These are phyloP conservation scores for Fistulinella cinereoalba DNA, from an alignment of 1,284 basidiomycete species.

Conservation along the genomic window DNA sequence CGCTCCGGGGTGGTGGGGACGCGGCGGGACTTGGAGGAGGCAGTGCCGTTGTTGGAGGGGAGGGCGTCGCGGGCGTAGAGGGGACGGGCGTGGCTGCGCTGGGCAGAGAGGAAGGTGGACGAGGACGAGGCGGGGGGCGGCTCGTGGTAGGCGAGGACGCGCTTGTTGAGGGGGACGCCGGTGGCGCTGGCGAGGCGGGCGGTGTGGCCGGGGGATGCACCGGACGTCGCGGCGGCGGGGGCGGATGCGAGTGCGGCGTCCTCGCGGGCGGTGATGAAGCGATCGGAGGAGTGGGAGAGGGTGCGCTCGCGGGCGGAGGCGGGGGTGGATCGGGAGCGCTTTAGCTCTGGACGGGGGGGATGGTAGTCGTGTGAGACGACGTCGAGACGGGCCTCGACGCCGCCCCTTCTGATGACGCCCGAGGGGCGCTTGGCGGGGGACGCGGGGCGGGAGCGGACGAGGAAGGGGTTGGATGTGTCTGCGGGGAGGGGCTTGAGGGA, in stretches of 20 bases:
- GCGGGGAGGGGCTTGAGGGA: slow-evolving; percentile 46
- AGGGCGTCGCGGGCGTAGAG: slow-evolving; percentile 67
- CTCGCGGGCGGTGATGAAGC: slow-evolving; percentile 72
- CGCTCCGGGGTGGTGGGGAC: slow-evolving; percentile 85
- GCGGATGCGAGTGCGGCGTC: slow-evolving; percentile 53
- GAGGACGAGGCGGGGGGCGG: slow-evolving; percentile 67
- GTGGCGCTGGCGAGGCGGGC: slow-evolving; percentile 71
- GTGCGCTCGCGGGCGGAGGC: slow-evolving; percentile 43
- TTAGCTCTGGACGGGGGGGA: slow-evolving; percentile 59
- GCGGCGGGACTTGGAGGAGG: slow-evolving; percentile 68
- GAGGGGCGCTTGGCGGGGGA: slow-evolving; percentile 66
- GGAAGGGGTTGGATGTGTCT: slow-evolving; percentile 62
- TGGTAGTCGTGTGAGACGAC: slow-evolving; percentile 62
- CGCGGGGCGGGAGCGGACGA: slow-evolving; percentile 49
- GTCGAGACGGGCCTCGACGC: slow-evolving; percentile 70
- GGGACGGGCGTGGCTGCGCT: slow-evolving; percentile 69
- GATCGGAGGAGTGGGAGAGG: slow-evolving; percentile 46
- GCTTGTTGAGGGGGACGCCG: slow-evolving; percentile 68
- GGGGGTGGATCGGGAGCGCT: slow-evolving; percentile 70
- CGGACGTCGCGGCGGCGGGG: slow-evolving; percentile 25
- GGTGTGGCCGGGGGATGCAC: slow-evolving; percentile 66
- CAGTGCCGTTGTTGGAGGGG: slow-evolving; percentile 56
- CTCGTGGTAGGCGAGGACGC: slow-evolving; percentile 77
- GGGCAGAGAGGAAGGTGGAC: slow-evolving; percentile 65
- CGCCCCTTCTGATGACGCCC: slow-evolving; percentile 68